Evolutionary conservation across 1,284 basidiomycete genomes (phyloP), one percentile per base, ranked within the genome.

Genomic region (Vanrija pseudolonga): DNA sequence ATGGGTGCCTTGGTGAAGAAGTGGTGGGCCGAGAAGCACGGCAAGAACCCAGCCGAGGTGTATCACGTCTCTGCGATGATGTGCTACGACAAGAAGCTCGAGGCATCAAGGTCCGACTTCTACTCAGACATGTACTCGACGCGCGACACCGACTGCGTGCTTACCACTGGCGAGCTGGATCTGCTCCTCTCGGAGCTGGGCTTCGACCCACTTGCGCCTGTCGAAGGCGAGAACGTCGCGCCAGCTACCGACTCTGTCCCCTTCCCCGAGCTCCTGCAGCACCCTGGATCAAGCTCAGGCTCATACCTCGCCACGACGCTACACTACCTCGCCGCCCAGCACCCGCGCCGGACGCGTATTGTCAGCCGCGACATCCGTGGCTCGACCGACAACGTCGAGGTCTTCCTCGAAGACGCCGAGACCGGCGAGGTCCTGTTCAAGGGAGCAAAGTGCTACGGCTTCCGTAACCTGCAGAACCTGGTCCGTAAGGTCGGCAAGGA

Each of bases 31-130:
- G 71, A 71, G 46, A 79, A 78, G 60, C 85, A 85, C 80, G 82
- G 80, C 3, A 83, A 15, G 65, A 92, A 88, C 28, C 87, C 90
- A 1, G 80, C 88, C 65, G 80, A 90, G 65, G 83, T 97, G 50
- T 98, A 98, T 74, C 96, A 99, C 67, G 90, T 98, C 57, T 84
- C 91, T 0, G 91, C 98, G 40, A 98, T 98, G 94, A 94, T 95
- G 0, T 99, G 96, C 77, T 98, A 98, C 76, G 96, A 99, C 81
- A 98, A 98, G 79, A 99, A 99, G 73, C 85, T 99, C 23, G 96
- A 99, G 78, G 95, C 96, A 0, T 94, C 90, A 15, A 83, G 96
- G 23, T 82, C 85, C 45, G 92, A 96, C 71, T 97, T 96, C 72
- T 90, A 90, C 72, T 85, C 86, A 57, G 86, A 86, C 17, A 66